These are phyloP conservation scores for Macadamia tetraphylla DNA, from an alignment of 164 flowering plant species.

Conservation along the genomic window DNA sequence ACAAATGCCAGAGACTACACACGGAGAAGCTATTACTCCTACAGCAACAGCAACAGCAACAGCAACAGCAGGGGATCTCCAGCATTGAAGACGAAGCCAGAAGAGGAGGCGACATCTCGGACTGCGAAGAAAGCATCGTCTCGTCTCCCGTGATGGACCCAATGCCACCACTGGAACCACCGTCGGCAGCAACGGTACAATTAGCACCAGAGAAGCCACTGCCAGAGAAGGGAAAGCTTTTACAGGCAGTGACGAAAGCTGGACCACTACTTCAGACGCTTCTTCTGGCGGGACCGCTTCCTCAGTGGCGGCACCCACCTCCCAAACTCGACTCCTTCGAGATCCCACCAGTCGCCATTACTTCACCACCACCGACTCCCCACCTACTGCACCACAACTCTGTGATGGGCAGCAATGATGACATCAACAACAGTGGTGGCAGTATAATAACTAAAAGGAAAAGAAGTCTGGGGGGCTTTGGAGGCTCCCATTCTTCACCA, in stretches of 20 bases:
- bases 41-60: constrained; percentile 28
- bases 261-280: constrained; percentile 94
- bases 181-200: constrained; percentile 9
- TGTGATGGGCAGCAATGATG: constrained; percentile 8
- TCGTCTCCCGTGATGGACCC: constrained; percentile 46
- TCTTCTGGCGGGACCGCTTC: constrained; percentile 85
- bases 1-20: constrained; percentile 50
- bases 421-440: constrained; percentile 19
- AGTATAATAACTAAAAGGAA: constrained; percentile 31
- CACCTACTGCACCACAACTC: constrained; percentile 32
- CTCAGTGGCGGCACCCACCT: constrained; percentile 95
- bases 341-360: constrained; percentile 79
- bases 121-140: constrained; percentile 81
- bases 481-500: constrained; percentile 41
- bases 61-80: constrained; percentile 36
- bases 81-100: constrained; percentile 62
- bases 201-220: constrained; percentile 41
- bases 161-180: constrained; percentile 10
- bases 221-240: constrained; percentile 89
- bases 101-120: constrained; percentile 57
- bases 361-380: constrained; percentile 26
- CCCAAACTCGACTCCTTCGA: constrained; percentile 72
- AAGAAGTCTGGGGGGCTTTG: constrained; percentile 28
- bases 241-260: constrained; percentile 90
- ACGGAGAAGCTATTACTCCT: constrained; percentile 47